A percentile compares a stretch with the other conserved stretches of the same genome.
These are phyloP conservation scores for Pseudogymnoascus sp. DNA, from an alignment of 2,329 filamentous ascomycete species.

Conservation along the genomic window DNA sequence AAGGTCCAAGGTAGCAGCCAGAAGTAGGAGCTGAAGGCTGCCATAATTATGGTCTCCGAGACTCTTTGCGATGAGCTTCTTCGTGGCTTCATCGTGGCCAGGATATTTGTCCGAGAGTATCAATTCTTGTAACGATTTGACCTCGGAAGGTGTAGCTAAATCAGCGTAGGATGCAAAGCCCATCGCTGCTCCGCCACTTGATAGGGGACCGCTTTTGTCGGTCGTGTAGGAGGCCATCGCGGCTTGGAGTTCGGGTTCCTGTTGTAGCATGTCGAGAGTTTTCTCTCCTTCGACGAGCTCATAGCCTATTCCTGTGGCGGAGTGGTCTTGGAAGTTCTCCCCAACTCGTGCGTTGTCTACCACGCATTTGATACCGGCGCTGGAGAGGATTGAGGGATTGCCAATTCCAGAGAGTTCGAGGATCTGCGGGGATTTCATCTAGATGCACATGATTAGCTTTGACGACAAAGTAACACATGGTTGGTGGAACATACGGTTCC, in stretches of 20 bases:
- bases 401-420: constrained; percentile 32
- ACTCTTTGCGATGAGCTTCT: background rate
- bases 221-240: constrained; percentile 27
- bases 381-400: constrained; percentile 15
- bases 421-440: constrained; percentile 25
- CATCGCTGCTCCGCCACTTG: constrained; percentile 8
- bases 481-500: constrained; percentile 16
- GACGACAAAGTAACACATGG: background rate
- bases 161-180: constrained; percentile 8
- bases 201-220: constrained; percentile 9
- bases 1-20: background rate
- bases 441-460: background rate
- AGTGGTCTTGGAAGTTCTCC: constrained; percentile 20
- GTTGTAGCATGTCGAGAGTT: constrained; percentile 8
- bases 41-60: constrained; percentile 7
- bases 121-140: background rate
- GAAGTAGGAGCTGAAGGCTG: constrained; percentile 10
- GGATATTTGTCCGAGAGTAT: background rate
- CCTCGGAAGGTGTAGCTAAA: background rate
- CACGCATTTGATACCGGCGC: constrained; percentile 14
- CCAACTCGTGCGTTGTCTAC: constrained; percentile 15
- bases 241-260: constrained; percentile 22
- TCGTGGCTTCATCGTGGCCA: background rate
- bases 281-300: constrained; percentile 12
- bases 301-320: constrained; percentile 9